Percentiles rank a stretch among this genome's conserved stretches.
phyloP scores from a whole-genome alignment of 768 basidiomycete species.

The Rickenella mellea region DNA sequence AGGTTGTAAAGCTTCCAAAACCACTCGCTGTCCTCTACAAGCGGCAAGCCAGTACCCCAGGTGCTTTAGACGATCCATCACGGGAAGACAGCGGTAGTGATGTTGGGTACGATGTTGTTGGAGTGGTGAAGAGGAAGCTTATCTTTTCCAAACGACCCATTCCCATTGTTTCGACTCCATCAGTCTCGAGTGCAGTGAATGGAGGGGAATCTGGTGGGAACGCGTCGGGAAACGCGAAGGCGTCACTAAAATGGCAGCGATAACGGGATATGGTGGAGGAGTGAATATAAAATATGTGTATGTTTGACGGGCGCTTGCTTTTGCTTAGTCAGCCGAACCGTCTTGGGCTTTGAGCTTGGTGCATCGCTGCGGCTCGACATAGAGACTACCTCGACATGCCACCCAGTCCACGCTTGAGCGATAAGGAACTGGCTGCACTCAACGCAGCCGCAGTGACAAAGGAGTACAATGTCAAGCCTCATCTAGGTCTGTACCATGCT shows the following conservation, averaged over 20 bases:
- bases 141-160: conserved; percentile 79
- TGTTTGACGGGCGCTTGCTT: too few relatives aligned
- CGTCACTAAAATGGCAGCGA: too few relatives aligned
- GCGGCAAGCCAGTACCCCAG: conserved; percentile 10
- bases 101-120: conserved; percentile 50
- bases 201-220: too few relatives aligned
- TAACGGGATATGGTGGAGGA: too few relatives aligned
- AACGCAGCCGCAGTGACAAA: conserved; percentile 85
- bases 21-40: conserved; percentile 68
- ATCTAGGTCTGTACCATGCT: conserved; percentile 54
- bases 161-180: conserved; percentile 60
- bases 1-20: conserved; percentile 63
- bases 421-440: conserved; percentile 67
- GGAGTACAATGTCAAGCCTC: conserved; percentile 83
- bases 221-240: too few relatives aligned
- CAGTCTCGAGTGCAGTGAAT: too few relatives aligned
- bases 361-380: too few relatives aligned
- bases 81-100: conserved; percentile 8
- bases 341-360: too few relatives aligned
- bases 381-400: conserved; percentile 29
- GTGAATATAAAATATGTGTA: too few relatives aligned
- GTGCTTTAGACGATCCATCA: conserved; percentile 15
- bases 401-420: conserved; percentile 51
- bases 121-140: conserved; percentile 73
- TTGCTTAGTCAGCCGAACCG: too few relatives aligned